phyloP scores from a whole-genome alignment of 192 early-diverging fungal species.

The Umbelopsis sp. region DNA sequence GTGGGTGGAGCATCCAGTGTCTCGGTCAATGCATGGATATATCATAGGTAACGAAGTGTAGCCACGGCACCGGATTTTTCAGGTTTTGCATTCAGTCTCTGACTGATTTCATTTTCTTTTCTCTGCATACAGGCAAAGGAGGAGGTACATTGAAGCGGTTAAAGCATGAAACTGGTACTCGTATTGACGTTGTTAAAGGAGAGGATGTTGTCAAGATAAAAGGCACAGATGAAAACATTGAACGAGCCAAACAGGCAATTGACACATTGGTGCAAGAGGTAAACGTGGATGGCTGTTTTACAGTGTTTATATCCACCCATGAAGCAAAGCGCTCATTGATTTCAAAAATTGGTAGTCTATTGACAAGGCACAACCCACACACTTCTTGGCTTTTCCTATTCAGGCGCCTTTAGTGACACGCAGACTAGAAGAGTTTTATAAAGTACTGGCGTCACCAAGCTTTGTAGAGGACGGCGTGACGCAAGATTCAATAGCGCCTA shows the following conservation, averaged over 20 bases:
- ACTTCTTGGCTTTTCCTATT: slow-evolving; percentile 28
- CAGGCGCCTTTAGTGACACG: not conserved
- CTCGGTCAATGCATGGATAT: slow-evolving; percentile 6
- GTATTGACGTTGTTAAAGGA: slow-evolving; percentile 28
- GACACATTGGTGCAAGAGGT: slow-evolving; percentile 22
- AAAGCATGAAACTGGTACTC: slow-evolving; percentile 30
- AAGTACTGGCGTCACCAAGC: slow-evolving; percentile 7
- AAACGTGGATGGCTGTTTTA: too few species aligned
- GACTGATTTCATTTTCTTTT: not conserved
- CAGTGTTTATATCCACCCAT: too few species aligned
- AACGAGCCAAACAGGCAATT: slow-evolving; percentile 22
- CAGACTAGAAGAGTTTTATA: slow-evolving; percentile 28
- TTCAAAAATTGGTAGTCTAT: not conserved
- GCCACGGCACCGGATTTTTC: not conserved
- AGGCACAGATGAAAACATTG: slow-evolving; percentile 32
- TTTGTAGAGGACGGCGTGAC: slow-evolving; percentile 18
- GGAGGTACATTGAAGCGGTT: slow-evolving; percentile 33
- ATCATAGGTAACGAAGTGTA: not conserved
- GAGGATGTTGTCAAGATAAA: slow-evolving; percentile 29
- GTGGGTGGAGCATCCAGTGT: slow-evolving; percentile 4
- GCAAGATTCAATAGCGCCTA: slow-evolving; percentile 11
- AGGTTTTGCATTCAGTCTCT: too few species aligned
- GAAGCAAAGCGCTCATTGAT: too few species aligned
- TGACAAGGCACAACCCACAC: slow-evolving; percentile 22
- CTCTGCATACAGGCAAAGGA: slow-evolving; percentile 17